Evolutionary conservation across 345 rosid genomes (phyloP).

Genomic region (Combretum micranthum): DNA sequence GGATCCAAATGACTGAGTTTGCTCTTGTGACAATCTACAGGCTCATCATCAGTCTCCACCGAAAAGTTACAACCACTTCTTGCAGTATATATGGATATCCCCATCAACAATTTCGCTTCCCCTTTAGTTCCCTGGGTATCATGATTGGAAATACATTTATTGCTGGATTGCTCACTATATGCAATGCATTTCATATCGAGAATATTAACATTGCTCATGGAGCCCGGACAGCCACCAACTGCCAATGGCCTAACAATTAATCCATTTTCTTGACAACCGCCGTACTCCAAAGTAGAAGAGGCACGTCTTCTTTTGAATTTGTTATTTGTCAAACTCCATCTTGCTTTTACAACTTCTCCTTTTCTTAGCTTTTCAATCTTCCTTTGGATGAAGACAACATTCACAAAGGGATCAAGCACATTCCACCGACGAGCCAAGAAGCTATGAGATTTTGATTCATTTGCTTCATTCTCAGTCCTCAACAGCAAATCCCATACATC

Average conservation of each 20-base stretch:
- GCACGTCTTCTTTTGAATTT: conserved; percentile 19
- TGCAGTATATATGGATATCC: conserved; percentile 15
- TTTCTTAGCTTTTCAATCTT: conserved; percentile 72
- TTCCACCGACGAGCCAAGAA: conserved; percentile 61
- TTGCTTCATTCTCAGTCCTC: conserved; percentile 48
- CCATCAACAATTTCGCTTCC: conserved; percentile 16
- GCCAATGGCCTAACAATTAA: conserved; percentile 13
- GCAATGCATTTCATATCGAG: conserved; percentile 28
- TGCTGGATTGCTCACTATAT: conserved; percentile 29
- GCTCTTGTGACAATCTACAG: conserved; percentile 15
- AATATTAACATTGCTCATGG: conserved; percentile 35
- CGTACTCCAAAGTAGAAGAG: conserved; percentile 18
- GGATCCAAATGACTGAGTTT: conserved; percentile 6
- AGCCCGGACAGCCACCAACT: conserved; percentile 19
- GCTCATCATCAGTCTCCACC: conserved; percentile 16
- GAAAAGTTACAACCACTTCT: conserved; percentile 12
- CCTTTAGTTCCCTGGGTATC: conserved; percentile 15
- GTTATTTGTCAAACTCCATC: conserved; percentile 26
- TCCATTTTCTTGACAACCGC: conserved; percentile 9
- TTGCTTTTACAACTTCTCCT: conserved; percentile 60
- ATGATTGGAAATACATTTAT: conserved; percentile 23
- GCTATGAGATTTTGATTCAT: conserved; percentile 26
- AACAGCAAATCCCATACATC: conserved; percentile 47
- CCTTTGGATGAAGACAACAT: conserved; percentile 59
- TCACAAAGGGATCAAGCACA: conserved; percentile 83